Base-by-base conservation (phyloP, 108 stramenopile genomes). In the Cylindrotheca closterium region DNA sequence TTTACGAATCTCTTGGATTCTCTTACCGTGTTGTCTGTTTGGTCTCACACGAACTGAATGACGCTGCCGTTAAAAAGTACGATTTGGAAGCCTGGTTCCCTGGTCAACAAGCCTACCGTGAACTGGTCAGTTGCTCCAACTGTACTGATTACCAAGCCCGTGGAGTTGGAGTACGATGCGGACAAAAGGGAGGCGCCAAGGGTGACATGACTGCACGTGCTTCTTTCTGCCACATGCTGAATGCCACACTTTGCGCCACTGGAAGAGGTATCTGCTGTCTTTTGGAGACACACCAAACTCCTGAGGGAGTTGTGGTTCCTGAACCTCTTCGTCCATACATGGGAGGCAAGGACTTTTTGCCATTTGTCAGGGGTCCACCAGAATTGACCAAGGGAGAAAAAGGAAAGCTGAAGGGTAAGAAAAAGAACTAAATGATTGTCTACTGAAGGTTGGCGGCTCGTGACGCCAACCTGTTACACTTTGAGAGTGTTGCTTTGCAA, bases 61-160 rank as follows among this genome's bases (percentile, higher is more conserved):
- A 98, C 73, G 99, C 99, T 25, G 99, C 99, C 34, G 80, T 96
- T 64, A 98, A 98, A 75, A 99, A 99, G 92, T 97, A 98, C 69
- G 99, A 99, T 75, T 76, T 99, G 69, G 99, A 99, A 79, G 95
- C 81, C 18, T 99, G 98, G 98, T 99, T 99, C 80, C 99, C 99
- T 22, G 97, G 95, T 42, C 97, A 98, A 72, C 78, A 96, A 52
- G 80, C 95, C 45, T 98, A 97, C 73, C 90, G 97, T 58, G 99
- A 99, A 81, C 79, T 99, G 51, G 99, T 99, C 47, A 92, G 89
- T 29, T 98, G 98, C 82, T 95, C 93, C 70, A 99, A 99, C 83
- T 99, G 99, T 88, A 98, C 98, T 29, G 98, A 99, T 73, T 99
- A 95, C 75, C 97, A 99, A 77, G 85, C 96, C 25, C 91, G 98